phyloP scores from a whole-genome alignment of 2,329 filamentous ascomycete species.

The Colletotrichum abscissum region DNA sequence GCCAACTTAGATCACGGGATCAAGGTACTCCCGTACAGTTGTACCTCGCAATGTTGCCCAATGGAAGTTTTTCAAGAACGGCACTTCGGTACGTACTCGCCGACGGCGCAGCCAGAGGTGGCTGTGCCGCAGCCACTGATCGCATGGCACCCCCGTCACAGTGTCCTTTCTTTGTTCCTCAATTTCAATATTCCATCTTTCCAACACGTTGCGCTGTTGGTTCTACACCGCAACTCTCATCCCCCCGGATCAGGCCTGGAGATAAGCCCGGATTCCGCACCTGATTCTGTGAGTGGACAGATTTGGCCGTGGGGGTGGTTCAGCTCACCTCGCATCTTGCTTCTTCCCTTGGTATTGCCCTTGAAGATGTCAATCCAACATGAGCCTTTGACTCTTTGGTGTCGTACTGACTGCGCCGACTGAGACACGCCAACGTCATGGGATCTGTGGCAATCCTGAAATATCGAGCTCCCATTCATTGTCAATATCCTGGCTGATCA shows the following conservation, averaged over 20 bases:
- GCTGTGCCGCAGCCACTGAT: conserved; percentile 29
- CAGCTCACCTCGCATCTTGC: neutral
- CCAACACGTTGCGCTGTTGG: neutral
- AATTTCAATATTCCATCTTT: neutral
- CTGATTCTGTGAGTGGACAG: neutral
- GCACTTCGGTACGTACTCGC: neutral
- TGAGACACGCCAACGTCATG: neutral
- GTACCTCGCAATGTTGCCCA: too few relatives aligned
- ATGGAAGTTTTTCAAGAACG: too few relatives aligned
- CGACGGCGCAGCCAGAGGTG: neutral
- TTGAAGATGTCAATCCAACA: neutral
- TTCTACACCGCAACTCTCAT: neutral
- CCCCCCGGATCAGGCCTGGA: neutral
- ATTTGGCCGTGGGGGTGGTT: neutral
- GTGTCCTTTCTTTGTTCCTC: neutral
- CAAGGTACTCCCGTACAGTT: neutral
- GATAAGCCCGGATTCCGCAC: neutral
- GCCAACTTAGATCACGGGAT: neutral
- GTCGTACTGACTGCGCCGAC: neutral
- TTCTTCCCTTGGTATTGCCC: neutral
- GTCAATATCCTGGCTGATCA: neutral
- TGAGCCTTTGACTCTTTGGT: neutral
- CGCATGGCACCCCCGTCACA: neutral
- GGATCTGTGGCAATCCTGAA: neutral
- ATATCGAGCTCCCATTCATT: neutral